phyloP scores from a whole-genome alignment of 2,329 filamentous ascomycete species.

The Acephala macrosclerotiorum region DNA sequence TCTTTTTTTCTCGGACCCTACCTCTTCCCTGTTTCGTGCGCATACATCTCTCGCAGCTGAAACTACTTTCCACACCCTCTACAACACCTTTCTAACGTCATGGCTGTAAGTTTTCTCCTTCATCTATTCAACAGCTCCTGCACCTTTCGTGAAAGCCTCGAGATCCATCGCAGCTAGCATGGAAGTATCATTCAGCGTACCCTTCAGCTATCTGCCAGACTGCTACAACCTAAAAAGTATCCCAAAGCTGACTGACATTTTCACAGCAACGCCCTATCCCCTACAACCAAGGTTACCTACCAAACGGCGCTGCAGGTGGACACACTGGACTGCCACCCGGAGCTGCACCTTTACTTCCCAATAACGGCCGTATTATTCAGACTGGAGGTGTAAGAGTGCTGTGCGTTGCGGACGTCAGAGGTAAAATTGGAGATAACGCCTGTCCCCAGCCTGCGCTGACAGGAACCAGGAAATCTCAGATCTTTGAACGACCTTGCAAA shows the following conservation, averaged over 20 bases:
- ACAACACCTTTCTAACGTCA: constrained; percentile 30
- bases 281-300: constrained; percentile 57
- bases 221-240: constrained; percentile 11
- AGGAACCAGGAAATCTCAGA: constrained; percentile 79
- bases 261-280: constrained; percentile 45
- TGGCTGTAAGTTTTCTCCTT: constrained; percentile 41
- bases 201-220: background rate
- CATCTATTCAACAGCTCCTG: constrained; percentile 23
- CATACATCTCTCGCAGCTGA: constrained; percentile 27
- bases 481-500: constrained; percentile 97
- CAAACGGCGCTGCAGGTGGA: constrained; percentile 63
- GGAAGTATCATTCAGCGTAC: background rate
- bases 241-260: constrained; percentile 34
- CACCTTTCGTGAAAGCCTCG: constrained; percentile 1
- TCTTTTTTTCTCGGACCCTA: constrained; percentile 10
- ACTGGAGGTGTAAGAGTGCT: constrained; percentile 71
- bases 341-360: constrained; percentile 70
- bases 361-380: constrained; percentile 72
- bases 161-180: constrained; percentile 14
- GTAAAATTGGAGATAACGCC: constrained; percentile 50
- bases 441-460: constrained; percentile 35
- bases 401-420: constrained; percentile 77
- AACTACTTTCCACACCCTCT: constrained; percentile 22
- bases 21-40: constrained; percentile 27
- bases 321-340: constrained; percentile 60